Percentiles rank a stretch among this genome's conserved stretches.
Evolutionary conservation across 169 alveolate genomes (phyloP).

Genomic region (Plasmodium coatneyi): DNA sequence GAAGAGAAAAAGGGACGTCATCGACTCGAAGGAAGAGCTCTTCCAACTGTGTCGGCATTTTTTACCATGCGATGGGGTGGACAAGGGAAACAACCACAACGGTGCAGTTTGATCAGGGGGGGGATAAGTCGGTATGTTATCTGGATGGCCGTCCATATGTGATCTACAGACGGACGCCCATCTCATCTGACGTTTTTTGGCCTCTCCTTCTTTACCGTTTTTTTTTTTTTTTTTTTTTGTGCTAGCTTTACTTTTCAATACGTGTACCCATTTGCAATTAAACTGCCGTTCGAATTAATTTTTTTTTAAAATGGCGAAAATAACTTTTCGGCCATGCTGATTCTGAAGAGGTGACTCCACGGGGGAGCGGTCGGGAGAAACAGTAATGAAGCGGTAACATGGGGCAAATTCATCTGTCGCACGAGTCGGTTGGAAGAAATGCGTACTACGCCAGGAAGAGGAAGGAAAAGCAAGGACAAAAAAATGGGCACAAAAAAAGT

Average conservation of each 20-base stretch:
- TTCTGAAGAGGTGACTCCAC: not conserved
- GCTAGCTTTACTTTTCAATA: not conserved
- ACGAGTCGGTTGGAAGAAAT: not conserved
- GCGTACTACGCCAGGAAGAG: not conserved
- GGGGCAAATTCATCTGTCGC: not conserved
- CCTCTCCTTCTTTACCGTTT: not conserved
- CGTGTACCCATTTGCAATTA: not conserved
- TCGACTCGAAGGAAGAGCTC: conserved; percentile 11
- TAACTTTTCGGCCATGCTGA: not conserved
- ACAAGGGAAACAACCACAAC: not conserved
- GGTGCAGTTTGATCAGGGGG: not conserved
- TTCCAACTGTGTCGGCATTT: conserved; percentile 20
- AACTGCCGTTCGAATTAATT: not conserved
- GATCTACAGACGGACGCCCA: not conserved
- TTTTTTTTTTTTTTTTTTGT: not conserved
- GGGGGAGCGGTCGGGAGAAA: not conserved
- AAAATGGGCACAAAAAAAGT: not conserved
- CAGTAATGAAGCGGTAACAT: not conserved
- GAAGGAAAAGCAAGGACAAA: not conserved
- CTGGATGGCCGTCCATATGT: not conserved
- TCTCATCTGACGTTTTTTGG: not conserved
- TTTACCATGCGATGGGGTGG: not conserved
- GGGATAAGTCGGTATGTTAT: not conserved
- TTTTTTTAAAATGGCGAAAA: not conserved
- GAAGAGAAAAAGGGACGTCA: conserved; percentile 39